Base-by-base conservation (phyloP, 192 early-diverging fungal genomes). In the Coemansia sp. region DNA sequence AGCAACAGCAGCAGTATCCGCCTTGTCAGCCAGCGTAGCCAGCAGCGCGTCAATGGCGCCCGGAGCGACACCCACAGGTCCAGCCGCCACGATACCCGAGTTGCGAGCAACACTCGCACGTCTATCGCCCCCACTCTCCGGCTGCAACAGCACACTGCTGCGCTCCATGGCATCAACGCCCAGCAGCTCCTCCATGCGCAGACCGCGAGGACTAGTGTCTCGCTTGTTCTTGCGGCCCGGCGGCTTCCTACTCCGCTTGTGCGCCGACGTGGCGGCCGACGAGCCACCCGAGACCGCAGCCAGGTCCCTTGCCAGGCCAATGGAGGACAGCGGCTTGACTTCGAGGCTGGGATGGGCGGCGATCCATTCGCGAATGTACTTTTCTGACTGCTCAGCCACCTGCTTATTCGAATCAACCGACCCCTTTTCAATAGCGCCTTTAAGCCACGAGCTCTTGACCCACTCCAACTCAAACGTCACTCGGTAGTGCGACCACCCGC, bases 391-490 rank as follows among this genome's bases (percentile, higher is more conserved):
- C 66, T 83, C 80, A 34, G 69, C 70, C 1, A 75, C 76, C 69
- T 74, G 75, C 61, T 77, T 79, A 50, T 85, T 83, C 47, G 81
- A 83, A 33, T 85, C 81, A 3, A 57, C 61, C 18, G 84, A 75
- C 1, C 84, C 81, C 62, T 77, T 79, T 26, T 85, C 84, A 14
- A 85, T 76, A 2, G 77, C 66, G 12, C 61, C 70, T 47, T 80
- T 79, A 58, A 85, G 68, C 84, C 84, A 85, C 36, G 80, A 80
- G 26, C 63, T 75, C 61, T 80, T 80, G 16, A 63, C 61, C 84
- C 84, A 85, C 64, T 80, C 80, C 7, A 85, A 48, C 52, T 85
- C 74, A 53, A 83, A 79, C 31, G 84, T 72, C 62, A 78, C 76
- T 10, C 55, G 45, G 61, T 79, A 73, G 26, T 70, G 76, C 61